Evolutionary conservation across 1,139 yeast species (phyloP).

Genomic region (Yamadazyma diospyri): DNA sequence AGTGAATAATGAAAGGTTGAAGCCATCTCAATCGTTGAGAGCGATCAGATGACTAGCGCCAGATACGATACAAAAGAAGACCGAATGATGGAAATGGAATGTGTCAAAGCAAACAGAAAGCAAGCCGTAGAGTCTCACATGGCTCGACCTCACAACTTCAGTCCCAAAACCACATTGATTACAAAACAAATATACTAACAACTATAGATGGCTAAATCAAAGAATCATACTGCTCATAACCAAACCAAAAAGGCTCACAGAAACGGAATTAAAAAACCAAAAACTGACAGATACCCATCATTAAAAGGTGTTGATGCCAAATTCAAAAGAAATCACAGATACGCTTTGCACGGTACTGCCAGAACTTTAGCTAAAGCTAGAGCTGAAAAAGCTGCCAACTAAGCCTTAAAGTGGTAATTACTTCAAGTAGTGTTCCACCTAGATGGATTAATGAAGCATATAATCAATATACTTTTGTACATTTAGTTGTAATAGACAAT

Average conservation of each 20-base stretch:
- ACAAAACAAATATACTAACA: constrained; percentile 11
- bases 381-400: constrained; percentile 35
- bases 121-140: too few relatives aligned
- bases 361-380: constrained; percentile 84
- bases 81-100: too few relatives aligned
- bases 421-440: constrained; percentile 17
- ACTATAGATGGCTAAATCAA: constrained; percentile 81
- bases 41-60: too few relatives aligned
- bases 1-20: too few relatives aligned
- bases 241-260: constrained; percentile 99
- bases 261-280: constrained; percentile 99
- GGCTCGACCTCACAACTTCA: too few relatives aligned
- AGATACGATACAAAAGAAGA: too few relatives aligned
- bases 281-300: constrained; percentile 96
- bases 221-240: constrained; percentile 99
- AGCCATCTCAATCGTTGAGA: too few relatives aligned
- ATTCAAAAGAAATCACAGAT: constrained; percentile 99
- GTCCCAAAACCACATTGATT: neutral
- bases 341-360: constrained; percentile 97
- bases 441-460: constrained; percentile 6
- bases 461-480: constrained; percentile 8
- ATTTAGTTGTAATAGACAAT: constrained; percentile 1
- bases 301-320: constrained; percentile 98
- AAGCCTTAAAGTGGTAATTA: neutral
- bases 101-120: too few relatives aligned